Percentiles rank a stretch among this genome's conserved stretches.
Conservation (phyloP, 2,329 filamentous ascomycete species). For the Penicillium expansum region DNA sequence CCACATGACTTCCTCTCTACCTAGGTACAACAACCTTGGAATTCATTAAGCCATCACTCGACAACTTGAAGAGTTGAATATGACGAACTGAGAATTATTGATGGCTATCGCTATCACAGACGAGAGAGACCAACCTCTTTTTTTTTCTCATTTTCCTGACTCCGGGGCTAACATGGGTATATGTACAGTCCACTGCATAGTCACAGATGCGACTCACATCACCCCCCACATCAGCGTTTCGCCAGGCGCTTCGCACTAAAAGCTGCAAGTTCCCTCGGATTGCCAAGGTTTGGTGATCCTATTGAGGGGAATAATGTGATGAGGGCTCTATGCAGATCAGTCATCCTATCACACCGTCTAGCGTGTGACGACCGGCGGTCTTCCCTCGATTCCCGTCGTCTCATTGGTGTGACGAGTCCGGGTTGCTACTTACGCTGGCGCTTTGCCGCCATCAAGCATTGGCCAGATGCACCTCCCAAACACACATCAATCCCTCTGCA, state of each 20-base stretch:
- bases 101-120: not conserved
- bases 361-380: conserved; percentile 34
- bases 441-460: conserved; percentile 35
- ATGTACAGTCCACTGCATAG: conserved; percentile 1
- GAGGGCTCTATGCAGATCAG: conserved; percentile 26
- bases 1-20: conserved; percentile 16
- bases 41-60: not conserved
- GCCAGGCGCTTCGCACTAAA: conserved; percentile 6
- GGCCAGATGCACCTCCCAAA: conserved; percentile 35
- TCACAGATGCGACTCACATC: conserved; percentile 4
- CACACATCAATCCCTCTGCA: conserved; percentile 26
- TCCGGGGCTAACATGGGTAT: not conserved
- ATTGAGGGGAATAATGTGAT: conserved; percentile 15
- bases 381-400: conserved; percentile 15
- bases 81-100: not conserved
- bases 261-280: conserved; percentile 3
- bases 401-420: conserved; percentile 30
- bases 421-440: conserved; percentile 29
- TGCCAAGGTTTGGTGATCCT: not conserved
- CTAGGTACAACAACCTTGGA: too few relatives aligned
- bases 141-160: not conserved
- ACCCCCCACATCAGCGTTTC: conserved; percentile 18
- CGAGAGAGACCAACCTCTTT: not conserved
- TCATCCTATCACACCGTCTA: conserved; percentile 33
- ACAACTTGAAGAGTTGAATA: not conserved